Evolutionary conservation across 768 basidiomycete genomes (phyloP).

Genomic region (Auricularia sp.): DNA sequence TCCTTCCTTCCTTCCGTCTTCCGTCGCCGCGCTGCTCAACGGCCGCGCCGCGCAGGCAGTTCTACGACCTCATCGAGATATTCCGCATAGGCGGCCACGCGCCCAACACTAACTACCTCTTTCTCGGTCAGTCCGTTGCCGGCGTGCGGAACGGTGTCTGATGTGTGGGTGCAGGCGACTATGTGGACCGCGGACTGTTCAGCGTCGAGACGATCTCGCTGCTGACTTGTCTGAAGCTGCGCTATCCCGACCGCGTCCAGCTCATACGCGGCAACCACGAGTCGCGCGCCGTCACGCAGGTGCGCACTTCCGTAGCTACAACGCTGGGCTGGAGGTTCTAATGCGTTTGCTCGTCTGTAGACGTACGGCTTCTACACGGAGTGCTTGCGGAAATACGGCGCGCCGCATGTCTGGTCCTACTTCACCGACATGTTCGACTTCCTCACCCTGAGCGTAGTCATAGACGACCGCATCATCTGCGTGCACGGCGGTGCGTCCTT

Average conservation of each 20-base stretch:
- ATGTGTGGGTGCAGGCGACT: constrained; percentile 60
- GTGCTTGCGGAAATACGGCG: constrained; percentile 94
- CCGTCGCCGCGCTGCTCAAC: constrained; percentile 19
- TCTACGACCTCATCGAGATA: constrained; percentile 98
- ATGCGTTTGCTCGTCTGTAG: constrained; percentile 29
- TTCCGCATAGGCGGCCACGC: constrained; percentile 97
- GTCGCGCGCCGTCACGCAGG: constrained; percentile 94
- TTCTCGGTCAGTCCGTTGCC: constrained; percentile 60
- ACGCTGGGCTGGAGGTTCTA: too few relatives aligned
- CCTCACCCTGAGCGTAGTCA: constrained; percentile 91
- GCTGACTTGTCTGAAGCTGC: constrained; percentile 89
- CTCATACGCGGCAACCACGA: constrained; percentile 97
- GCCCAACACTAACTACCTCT: constrained; percentile 95
- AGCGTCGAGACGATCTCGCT: constrained; percentile 98
- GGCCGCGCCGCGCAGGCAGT: constrained; percentile 60
- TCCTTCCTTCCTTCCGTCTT: too few relatives aligned
- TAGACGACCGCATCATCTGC: constrained; percentile 98
- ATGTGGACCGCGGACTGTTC: constrained; percentile 95
- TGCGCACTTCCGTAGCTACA: constrained; percentile 34
- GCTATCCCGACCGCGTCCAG: constrained; percentile 94
- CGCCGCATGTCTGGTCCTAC: constrained; percentile 95
- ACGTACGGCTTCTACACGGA: constrained; percentile 99
- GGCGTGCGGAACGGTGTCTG: neutral
- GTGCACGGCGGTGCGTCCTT: constrained; percentile 79
- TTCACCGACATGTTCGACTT: constrained; percentile 99